phyloP scores from a whole-genome alignment of 1,139 yeast species.

The Hanseniaspora gamundiae region DNA sequence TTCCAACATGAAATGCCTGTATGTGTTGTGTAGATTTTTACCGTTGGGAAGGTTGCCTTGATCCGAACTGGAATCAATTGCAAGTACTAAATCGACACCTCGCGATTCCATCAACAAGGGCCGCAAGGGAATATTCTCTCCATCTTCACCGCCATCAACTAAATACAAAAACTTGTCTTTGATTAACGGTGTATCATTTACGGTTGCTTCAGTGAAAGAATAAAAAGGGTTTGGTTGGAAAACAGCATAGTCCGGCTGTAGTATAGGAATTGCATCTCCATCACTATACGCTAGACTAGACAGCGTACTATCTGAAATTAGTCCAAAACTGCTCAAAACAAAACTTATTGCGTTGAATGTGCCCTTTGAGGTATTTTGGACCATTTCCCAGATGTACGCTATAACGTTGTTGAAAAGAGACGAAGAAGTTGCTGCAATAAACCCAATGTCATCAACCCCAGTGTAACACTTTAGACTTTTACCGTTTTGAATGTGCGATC shows the following conservation, averaged over 20 bases:
- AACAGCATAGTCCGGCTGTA: constrained; percentile 55
- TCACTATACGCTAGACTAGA: constrained; percentile 10
- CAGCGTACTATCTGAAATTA: constrained; percentile 21
- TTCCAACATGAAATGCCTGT: constrained; percentile 19
- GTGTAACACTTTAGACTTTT: constrained; percentile 31
- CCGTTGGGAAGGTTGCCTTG: constrained; percentile 54
- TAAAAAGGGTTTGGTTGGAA: constrained; percentile 69
- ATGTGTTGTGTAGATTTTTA: constrained; percentile 31
- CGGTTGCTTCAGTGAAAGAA: constrained; percentile 10
- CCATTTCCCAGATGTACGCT: constrained; percentile 37
- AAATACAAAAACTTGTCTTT: constrained; percentile 27
- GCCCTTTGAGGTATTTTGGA: constrained; percentile 30
- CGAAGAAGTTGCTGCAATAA: constrained; percentile 61
- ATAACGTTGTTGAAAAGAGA: constrained; percentile 55
- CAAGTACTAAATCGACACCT: constrained; percentile 43
- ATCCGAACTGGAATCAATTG: constrained; percentile 56
- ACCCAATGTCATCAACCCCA: constrained; percentile 65
- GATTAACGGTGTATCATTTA: constrained; percentile 15
- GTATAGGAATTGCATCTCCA: constrained; percentile 25
- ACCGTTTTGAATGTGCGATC: constrained; percentile 34
- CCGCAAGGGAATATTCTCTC: constrained; percentile 49
- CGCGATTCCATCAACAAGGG: constrained; percentile 44
- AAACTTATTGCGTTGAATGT: constrained; percentile 32
- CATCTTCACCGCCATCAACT: constrained; percentile 61
- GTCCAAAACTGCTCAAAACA: constrained; percentile 39